Conservation (phyloP, 805 yeast genomes). For the Teunomyces kruisii region DNA sequence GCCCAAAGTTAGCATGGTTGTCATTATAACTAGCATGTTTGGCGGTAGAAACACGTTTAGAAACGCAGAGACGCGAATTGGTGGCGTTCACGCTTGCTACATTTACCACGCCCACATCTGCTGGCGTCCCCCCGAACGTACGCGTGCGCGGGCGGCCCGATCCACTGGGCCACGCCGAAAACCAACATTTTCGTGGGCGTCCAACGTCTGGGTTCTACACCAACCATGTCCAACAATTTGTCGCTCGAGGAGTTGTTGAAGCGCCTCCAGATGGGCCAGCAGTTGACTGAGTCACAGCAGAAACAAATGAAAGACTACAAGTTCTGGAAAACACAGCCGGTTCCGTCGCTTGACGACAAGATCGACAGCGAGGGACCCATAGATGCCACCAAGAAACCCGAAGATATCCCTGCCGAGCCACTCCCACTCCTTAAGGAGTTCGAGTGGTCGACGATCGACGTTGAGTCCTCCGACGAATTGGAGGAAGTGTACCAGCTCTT, state of each 20-base stretch:
- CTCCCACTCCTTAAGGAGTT: slow-evolving; percentile 72
- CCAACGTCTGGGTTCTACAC: background rate
- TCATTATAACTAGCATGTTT: no score
- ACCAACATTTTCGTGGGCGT: no score
- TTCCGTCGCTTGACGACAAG: slow-evolving; percentile 69
- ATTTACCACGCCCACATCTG: no score
- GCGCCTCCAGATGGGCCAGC: slow-evolving; percentile 52
- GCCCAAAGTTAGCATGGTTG: no score
- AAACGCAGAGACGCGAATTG: no score
- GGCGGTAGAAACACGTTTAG: no score
- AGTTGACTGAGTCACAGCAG: slow-evolving; percentile 55
- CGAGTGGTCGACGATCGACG: slow-evolving; percentile 85
- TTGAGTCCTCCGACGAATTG: slow-evolving; percentile 51
- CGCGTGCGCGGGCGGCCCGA: no score
- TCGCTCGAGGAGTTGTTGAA: slow-evolving; percentile 54
- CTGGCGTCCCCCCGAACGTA: no score
- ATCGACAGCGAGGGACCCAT: slow-evolving; percentile 78
- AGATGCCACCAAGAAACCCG: slow-evolving; percentile 64
- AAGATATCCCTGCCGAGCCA: slow-evolving; percentile 70
- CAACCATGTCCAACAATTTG: background rate
- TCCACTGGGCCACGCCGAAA: no score
- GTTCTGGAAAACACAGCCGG: slow-evolving; percentile 99
- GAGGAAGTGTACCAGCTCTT: slow-evolving; percentile 77
- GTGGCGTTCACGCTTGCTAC: no score
- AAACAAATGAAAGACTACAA: slow-evolving; percentile 77